Base-by-base conservation (phyloP, 2,329 filamentous ascomycete species). In the Fusarium torulosum region DNA sequence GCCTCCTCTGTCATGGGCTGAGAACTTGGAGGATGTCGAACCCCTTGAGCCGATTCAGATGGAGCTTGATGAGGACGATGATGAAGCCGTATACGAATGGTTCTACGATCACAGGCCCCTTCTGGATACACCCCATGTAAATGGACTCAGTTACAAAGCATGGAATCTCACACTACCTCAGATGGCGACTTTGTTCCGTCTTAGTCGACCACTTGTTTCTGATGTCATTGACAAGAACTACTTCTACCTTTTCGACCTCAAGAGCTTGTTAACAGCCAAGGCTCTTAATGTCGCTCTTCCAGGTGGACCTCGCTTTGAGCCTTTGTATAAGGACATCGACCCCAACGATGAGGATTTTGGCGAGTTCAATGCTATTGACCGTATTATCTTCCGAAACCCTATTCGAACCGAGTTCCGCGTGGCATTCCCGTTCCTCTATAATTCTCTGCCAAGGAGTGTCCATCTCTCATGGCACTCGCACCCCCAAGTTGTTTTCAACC, bases 301-400 rank as follows among this genome's bases (percentile, higher is more conserved):
- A n/a, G 96, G 96, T 76, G 96, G 96, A 11, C 96, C 96, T 63
- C 90, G 96, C 29, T 99, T 99, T 68, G 96, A 99, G 79, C 96
- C 96, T 23, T 79, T 99, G 20, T 99, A 97, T 84, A 99, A 99
- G 81, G 96, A 99, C 74, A 94, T 99, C 63, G 94, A 99, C 78
- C 96, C 96, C 3, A 99, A 99, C 73, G 95, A 98, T 72, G 96
- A 99, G 79, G 96, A 99, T 76, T 99, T 99, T 80, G 96, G 96
- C 79, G 96, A 99, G 79, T 99, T 99, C 85, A 99, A 99, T 76
- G 96, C 96, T 33, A 99, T 99, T 73, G 96, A 99, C 75, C 93
- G 96, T 72, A 99, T 99, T 80, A 99, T 99, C 71, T 99, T 99
- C 85, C 91, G 96, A 69, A 91, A 92, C 45, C 94, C 95, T 1